These are phyloP conservation scores for Camelina laxa DNA, from an alignment of 345 rosid species.

Conservation along the genomic window DNA sequence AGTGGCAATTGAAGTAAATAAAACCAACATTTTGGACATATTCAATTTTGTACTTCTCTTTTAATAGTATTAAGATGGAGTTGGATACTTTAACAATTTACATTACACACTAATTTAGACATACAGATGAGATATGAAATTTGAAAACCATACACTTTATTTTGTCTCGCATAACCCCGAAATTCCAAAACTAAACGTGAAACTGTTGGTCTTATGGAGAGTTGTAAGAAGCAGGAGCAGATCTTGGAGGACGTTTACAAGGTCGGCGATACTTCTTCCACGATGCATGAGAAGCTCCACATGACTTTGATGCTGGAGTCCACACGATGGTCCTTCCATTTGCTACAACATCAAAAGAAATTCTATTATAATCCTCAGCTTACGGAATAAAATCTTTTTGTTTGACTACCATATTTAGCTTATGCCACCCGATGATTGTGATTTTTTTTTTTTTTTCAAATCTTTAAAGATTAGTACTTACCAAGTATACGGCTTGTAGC, in stretches of 20 bases:
- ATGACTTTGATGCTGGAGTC: slow-evolving; percentile 2
- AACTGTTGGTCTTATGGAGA: slow-evolving; percentile 3
- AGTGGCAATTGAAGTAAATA: too few species aligned
- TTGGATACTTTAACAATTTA: too few species aligned
- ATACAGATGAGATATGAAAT: not conserved
- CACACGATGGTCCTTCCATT: not conserved
- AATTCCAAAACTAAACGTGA: not conserved
- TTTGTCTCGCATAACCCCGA: not conserved
- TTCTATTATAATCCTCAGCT: not conserved
- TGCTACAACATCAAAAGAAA: not conserved
- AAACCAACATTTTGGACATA: too few species aligned
- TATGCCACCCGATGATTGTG: not conserved
- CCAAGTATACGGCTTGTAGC: slow-evolving; percentile 25
- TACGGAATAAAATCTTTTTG: not conserved
- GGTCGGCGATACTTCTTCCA: not conserved
- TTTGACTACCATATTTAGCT: not conserved
- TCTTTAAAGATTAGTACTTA: slow-evolving; percentile 7
- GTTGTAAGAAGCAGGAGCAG: slow-evolving; percentile 1
- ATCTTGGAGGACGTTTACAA: not conserved
- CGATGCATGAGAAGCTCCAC: slow-evolving; percentile 16
- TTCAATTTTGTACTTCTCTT: too few species aligned
- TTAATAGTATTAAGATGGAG: too few species aligned
- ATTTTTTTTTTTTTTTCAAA: not conserved
- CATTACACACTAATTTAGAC: not conserved
- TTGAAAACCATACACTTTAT: not conserved